phyloP scores from a whole-genome alignment of 2,329 filamentous ascomycete genomes.

The Chaetomiaceae sp. region DNA sequence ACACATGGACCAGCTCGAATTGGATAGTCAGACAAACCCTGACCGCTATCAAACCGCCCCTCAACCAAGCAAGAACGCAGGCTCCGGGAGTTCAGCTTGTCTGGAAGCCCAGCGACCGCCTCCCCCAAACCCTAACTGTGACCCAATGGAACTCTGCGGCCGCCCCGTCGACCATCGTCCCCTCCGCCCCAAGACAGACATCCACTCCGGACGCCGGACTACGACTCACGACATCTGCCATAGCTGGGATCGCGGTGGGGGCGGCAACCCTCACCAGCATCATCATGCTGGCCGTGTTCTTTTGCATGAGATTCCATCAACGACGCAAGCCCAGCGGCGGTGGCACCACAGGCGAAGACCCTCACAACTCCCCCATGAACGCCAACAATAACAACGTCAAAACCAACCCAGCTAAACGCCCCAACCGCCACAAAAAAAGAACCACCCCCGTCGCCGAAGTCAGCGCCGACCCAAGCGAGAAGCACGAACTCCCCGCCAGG shows the following conservation, averaged over 20 bases:
- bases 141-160: no score
- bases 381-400: no score
- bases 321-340: no score
- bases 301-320: background rate
- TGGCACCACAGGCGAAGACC: no score
- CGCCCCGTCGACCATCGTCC: background rate
- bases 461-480: no score
- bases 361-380: no score
- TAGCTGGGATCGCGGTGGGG: background rate
- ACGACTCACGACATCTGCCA: background rate
- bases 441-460: no score
- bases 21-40: no score
- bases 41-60: background rate
- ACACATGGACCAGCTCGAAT: background rate
- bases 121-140: background rate
- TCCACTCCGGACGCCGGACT: background rate
- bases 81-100: background rate
- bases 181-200: background rate
- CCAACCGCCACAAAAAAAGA: no score
- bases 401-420: no score
- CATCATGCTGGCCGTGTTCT: background rate
- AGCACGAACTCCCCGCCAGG: no score
- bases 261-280: background rate
- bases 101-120: background rate
- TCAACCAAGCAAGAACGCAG: background rate